Evolutionary conservation across 768 basidiomycete genomes (phyloP).

Genomic region (Agrocybe praecox): DNA sequence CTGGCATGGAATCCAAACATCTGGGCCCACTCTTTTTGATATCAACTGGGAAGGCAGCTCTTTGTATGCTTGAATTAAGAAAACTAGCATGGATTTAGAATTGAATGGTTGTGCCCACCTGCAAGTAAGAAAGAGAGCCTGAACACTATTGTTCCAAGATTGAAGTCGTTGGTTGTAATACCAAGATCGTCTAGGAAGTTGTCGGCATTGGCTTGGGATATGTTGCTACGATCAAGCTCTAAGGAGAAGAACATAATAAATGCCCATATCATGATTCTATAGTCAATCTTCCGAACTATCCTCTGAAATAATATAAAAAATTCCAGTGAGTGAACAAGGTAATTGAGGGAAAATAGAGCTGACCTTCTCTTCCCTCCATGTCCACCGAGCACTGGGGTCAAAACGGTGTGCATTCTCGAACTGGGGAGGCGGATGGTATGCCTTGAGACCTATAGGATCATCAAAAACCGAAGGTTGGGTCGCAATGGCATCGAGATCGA

Average conservation of each 20-base stretch:
- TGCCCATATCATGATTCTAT: conserved; percentile 60
- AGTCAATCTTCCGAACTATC: conserved; percentile 58
- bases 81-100: neutral
- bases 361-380: conserved; percentile 54
- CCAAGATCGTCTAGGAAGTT: conserved; percentile 62
- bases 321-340: neutral
- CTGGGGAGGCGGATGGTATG: conserved; percentile 50
- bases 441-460: conserved; percentile 44
- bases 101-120: conserved; percentile 28
- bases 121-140: conserved; percentile 46
- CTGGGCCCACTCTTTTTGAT: neutral
- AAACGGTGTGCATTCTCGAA: conserved; percentile 63
- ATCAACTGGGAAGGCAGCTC: neutral
- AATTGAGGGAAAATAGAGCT: conserved; percentile 3
- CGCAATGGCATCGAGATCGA: conserved; percentile 40
- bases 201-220: conserved; percentile 68
- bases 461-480: conserved; percentile 58
- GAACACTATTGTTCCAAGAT: conserved; percentile 63
- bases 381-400: conserved; percentile 61
- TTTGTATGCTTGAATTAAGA: neutral
- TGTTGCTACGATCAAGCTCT: conserved; percentile 59
- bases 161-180: conserved; percentile 62
- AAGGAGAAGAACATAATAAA: conserved; percentile 20
- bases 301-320: conserved; percentile 27
- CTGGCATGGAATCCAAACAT: conserved; percentile 22